Base-by-base conservation (phyloP, 352 stramenopile species). In the Thraustochytrium sp. region DNA sequence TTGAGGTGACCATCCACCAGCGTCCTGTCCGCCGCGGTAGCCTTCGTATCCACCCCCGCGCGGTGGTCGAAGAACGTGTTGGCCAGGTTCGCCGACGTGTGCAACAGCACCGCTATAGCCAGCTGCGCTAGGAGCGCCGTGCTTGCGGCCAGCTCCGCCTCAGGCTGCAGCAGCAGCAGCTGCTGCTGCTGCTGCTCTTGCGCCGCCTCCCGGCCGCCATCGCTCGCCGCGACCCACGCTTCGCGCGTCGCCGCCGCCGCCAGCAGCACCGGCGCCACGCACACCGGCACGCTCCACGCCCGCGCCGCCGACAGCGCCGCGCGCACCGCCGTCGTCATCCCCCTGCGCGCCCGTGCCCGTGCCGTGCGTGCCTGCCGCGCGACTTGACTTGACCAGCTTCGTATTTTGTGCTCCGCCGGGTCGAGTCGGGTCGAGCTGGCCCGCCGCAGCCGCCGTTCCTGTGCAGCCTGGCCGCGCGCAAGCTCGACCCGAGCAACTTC, bases 31-130 rank as follows among this genome's bases (percentile, higher is more conserved):
- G 16, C 8, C n/a, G 62, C 62, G 37, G 23, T 18, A 29, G 31
- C 38, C 3, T 5, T 5, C 21, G 36, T 54, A 26, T 75, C 62
- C n/a, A 75, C 62, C 36, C 62, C 62, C 13, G 23, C 37, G 4
- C 62, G 18, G n/a, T 31, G 53, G 40, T 75, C 62, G 34, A 51
- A 75, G 26, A 48, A 54, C 44, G 62, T 54, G 62, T 75, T 75
- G 62, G 62, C 62, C 23, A 75, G 26, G 40, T 75, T 75, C 0
- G 62, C 38, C 31, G 62, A 8, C 9, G 29, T 38, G 16, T 75
- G 62, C 16, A 75, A 8, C 11, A 75, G 44, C 23, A 54, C 44
- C 9, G 38, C 62, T 11, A 75, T n/a, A 16, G 44, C 48, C 18
- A 75, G 62, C 38, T 37, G 8, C 23, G 37, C 62, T 16, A 23